These are phyloP conservation scores for Xylariaceae sp. DNA, from an alignment of 2,329 filamentous ascomycete genomes.

Conservation along the genomic window DNA sequence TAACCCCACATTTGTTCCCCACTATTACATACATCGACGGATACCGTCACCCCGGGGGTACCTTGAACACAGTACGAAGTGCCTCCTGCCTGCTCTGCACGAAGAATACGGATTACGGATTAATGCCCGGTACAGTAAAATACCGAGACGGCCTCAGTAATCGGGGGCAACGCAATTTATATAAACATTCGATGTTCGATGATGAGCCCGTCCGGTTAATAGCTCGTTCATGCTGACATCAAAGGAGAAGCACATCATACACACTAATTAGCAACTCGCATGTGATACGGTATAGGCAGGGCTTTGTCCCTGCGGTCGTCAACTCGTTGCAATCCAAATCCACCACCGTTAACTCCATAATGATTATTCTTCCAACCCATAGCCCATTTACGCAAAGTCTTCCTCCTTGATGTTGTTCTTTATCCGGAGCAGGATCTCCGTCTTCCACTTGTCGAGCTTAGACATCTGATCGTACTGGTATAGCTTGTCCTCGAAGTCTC, in stretches of 20 bases:
- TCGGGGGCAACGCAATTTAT: not conserved
- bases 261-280: conserved; percentile 15
- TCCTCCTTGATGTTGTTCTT: conserved; percentile 71
- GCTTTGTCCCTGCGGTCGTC: conserved; percentile 6
- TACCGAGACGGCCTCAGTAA: not conserved
- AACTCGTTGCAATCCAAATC: conserved; percentile 12
- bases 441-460: conserved; percentile 97
- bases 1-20: conserved; percentile 26
- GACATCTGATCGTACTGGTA: conserved; percentile 82
- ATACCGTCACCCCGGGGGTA: not conserved
- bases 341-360: conserved; percentile 10
- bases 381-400: conserved; percentile 30
- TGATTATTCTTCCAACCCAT: conserved; percentile 9
- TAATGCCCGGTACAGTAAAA: not conserved
- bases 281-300: conserved; percentile 5
- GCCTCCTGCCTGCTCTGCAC: no score
- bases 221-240: conserved; percentile 2
- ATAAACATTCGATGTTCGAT: not conserved
- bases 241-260: not conserved
- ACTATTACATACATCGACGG: conserved; percentile 16
- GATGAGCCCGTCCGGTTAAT: not conserved
- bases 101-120: no score
- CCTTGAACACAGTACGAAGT: not conserved
- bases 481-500: conserved; percentile 77
- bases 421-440: conserved; percentile 70